Base-by-base conservation (phyloP, 306 rosid genomes). In the Sesbania bispinosa region DNA sequence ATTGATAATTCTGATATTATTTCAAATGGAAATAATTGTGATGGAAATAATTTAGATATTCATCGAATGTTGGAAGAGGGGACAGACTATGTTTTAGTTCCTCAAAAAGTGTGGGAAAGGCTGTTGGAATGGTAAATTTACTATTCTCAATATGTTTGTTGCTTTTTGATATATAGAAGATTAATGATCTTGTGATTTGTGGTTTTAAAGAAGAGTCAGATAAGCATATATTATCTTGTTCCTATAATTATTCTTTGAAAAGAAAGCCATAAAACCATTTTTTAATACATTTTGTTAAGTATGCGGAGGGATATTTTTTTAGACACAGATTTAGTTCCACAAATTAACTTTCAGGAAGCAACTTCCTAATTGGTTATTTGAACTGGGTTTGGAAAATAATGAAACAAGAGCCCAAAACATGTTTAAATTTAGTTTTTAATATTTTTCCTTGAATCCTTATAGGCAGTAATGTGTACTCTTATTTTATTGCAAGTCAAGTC, bases 1-100 rank as follows among this genome's bases (percentile, higher is more conserved):
- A 89, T 95, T 81, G 99, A 92, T 81, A 95, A 95, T 62, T 89
- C 97, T 16, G 88, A 95, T 82, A 85, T 95, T 42, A 74, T 92
- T 77, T 24, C 83, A 51, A 67, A 77, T 61, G 90, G 67, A 61
- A 70, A 78, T 53, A 69, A 51, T 79, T 60, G 45, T 39, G 86
- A 77, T 21, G 77, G 69, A 57, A 62, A 65, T 55, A 84, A 75
- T 71, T 52, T 77, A 30, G 97, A 89, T 83, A 81, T 95, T 64
- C 50, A 15, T 57, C 83, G 80, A 75, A 51, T 15, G 74, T 76
- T 95, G 93, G 74, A 58, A 53, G 99, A 95, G 85, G 86, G 90
- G 45, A 61, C 19, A 26, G 93, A 95, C 80, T 95, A 95, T 82
- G 92, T 88, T 77, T 81, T 95, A 73, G 96, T 95, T 69, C 86